Percentiles rank a stretch among this genome's conserved stretches.
Conservation (phyloP, 768 basidiomycete genomes). For the Boletus rufocinnamomeus region DNA sequence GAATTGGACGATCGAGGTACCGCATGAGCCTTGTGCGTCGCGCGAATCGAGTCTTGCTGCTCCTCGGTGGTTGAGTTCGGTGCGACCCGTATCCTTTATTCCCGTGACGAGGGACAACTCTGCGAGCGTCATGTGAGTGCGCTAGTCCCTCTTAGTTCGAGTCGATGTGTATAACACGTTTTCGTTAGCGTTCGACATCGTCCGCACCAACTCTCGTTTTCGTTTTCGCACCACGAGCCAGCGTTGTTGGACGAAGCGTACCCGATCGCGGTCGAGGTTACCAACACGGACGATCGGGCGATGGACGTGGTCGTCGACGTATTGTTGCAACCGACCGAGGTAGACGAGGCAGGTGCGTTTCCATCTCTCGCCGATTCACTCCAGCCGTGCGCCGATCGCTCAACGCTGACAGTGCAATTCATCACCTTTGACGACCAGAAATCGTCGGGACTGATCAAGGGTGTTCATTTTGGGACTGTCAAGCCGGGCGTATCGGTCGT, state of each 20-base stretch:
- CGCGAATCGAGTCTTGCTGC: slow-evolving; percentile 34
- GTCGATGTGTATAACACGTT: not conserved
- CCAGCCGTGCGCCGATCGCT: not conserved
- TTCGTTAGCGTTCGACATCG: slow-evolving; percentile 58
- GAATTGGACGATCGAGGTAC: slow-evolving; percentile 68
- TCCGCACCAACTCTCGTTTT: slow-evolving; percentile 57
- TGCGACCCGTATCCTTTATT: slow-evolving; percentile 55
- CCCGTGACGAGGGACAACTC: slow-evolving; percentile 49
- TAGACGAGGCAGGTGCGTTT: slow-evolving; percentile 66
- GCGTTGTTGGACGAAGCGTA: slow-evolving; percentile 84
- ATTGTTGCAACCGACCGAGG: slow-evolving; percentile 77
- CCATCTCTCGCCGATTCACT: not conserved
- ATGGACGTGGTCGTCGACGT: slow-evolving; percentile 72
- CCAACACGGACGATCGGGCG: slow-evolving; percentile 68
- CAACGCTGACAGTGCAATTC: slow-evolving; percentile 47
- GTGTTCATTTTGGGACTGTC: slow-evolving; percentile 64
- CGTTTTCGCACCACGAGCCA: slow-evolving; percentile 59
- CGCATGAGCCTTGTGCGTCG: slow-evolving; percentile 45
- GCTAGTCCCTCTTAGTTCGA: not conserved
- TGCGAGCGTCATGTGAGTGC: slow-evolving; percentile 50
- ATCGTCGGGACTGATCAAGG: slow-evolving; percentile 77
- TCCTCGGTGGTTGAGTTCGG: slow-evolving; percentile 59
- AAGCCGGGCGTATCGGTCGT: slow-evolving; percentile 54
- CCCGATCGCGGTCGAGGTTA: slow-evolving; percentile 68
- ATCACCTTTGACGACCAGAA: slow-evolving; percentile 62